These are phyloP conservation scores for Ceratocystiopsis sp. DNA, from an alignment of 2,329 filamentous ascomycete genomes.

Conservation along the genomic window DNA sequence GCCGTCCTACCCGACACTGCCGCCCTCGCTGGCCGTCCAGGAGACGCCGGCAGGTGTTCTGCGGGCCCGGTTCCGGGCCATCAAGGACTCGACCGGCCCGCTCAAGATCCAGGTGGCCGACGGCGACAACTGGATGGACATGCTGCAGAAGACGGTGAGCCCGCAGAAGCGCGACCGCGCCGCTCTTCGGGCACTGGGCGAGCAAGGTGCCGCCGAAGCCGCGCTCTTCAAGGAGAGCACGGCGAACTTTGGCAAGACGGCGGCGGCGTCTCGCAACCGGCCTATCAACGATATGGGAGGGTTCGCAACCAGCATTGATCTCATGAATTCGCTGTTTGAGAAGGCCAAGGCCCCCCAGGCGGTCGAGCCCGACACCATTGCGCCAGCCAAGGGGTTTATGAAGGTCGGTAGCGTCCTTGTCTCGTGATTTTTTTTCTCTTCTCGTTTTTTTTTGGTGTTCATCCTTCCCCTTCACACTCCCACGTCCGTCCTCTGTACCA, in stretches of 20 bases:
- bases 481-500: slow-evolving; percentile 3
- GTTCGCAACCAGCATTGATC: slow-evolving; percentile 78
- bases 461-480: background rate
- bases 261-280: slow-evolving; percentile 15
- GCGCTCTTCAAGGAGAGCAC: slow-evolving; percentile 17
- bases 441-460: slow-evolving; percentile 1
- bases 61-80: slow-evolving; percentile 45
- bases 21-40: slow-evolving; percentile 19
- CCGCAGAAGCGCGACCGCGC: slow-evolving; percentile 83
- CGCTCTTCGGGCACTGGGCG: slow-evolving; percentile 42
- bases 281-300: slow-evolving; percentile 34
- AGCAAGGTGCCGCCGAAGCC: slow-evolving; percentile 38
- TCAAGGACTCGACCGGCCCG: slow-evolving; percentile 42
- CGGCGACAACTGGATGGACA: slow-evolving; percentile 82
- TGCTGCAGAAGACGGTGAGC: slow-evolving; percentile 85
- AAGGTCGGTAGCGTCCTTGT: slow-evolving; percentile 56
- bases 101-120: slow-evolving; percentile 42
- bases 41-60: slow-evolving; percentile 45
- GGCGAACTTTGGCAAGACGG: slow-evolving; percentile 13
- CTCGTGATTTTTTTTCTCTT: slow-evolving; percentile 17
- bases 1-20: slow-evolving; percentile 30
- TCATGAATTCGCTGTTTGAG: slow-evolving; percentile 90
- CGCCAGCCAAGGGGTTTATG: slow-evolving; percentile 49
- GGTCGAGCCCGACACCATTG: slow-evolving; percentile 29
- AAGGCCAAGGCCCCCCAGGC: slow-evolving; percentile 43